phyloP scores from a whole-genome alignment of 306 rosid genomes.

The Vigna mungo region DNA sequence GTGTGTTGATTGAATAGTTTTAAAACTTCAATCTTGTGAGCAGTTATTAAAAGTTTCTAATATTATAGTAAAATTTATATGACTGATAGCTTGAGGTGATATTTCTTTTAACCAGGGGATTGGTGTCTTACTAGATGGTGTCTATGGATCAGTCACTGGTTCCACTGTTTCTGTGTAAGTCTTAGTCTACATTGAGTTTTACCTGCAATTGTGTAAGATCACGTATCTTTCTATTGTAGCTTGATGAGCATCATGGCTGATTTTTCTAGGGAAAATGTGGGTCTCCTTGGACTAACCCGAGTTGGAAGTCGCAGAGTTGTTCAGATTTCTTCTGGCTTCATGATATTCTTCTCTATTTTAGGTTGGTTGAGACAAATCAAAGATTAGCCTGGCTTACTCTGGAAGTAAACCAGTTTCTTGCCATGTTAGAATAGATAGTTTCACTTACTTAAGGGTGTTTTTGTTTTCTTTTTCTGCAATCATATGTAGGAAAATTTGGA shows the following conservation, averaged over 20 bases:
- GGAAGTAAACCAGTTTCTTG: slow-evolving; percentile 12
- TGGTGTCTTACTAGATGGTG: slow-evolving; percentile 87
- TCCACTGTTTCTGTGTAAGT: slow-evolving; percentile 97
- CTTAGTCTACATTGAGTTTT: slow-evolving; percentile 15
- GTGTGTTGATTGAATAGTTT: neutral
- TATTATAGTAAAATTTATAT: neutral
- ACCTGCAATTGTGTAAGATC: slow-evolving; percentile 7
- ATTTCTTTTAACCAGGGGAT: slow-evolving; percentile 67
- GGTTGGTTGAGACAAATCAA: slow-evolving; percentile 57
- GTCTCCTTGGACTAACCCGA: slow-evolving; percentile 94
- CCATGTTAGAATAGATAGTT: neutral
- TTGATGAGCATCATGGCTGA: slow-evolving; percentile 39
- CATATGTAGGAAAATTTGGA: slow-evolving; percentile 84
- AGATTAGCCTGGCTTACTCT: slow-evolving; percentile 12
- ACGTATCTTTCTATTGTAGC: slow-evolving; percentile 10
- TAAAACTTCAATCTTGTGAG: neutral
- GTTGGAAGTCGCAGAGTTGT: slow-evolving; percentile 98
- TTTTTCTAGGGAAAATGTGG: slow-evolving; percentile 86
- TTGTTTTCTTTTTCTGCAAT: slow-evolving; percentile 13
- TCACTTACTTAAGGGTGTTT: slow-evolving; percentile 2
- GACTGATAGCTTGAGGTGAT: slow-evolving; percentile 35
- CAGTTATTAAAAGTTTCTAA: neutral
- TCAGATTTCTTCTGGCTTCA: slow-evolving; percentile 93
- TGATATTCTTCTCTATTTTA: slow-evolving; percentile 93
- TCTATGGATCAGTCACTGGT: slow-evolving; percentile 87